These are phyloP conservation scores for Phaeophleospora eucalypticola DNA, from an alignment of 2,329 filamentous ascomycete species.

Conservation along the genomic window DNA sequence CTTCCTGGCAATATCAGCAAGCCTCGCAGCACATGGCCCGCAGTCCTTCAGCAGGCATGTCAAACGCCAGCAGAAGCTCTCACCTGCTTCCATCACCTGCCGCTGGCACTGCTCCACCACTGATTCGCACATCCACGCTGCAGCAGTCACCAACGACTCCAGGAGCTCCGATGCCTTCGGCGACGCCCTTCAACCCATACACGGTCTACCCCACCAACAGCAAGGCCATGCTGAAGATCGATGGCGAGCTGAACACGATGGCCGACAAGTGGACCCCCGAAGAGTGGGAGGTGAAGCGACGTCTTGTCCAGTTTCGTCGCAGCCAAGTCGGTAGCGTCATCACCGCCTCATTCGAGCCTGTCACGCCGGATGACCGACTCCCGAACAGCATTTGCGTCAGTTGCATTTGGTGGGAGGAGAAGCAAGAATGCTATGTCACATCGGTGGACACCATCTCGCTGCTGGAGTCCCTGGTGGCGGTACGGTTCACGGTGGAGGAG, in stretches of 20 bases:
- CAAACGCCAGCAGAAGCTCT: conserved; percentile 24
- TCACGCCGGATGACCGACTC: conserved; percentile 72
- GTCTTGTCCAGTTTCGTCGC: conserved; percentile 84
- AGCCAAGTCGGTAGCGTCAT: conserved; percentile 78
- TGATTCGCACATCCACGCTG: conserved; percentile 65
- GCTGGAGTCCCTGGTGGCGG: conserved; percentile 83
- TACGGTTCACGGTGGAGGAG: conserved; percentile 89
- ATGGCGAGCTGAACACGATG: conserved; percentile 82
- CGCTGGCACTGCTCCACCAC: conserved; percentile 50
- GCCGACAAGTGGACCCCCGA: conserved; percentile 75
- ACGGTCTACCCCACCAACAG: conserved; percentile 65
- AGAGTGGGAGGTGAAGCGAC: conserved; percentile 72
- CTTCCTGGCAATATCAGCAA: conserved; percentile 32
- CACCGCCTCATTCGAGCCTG: conserved; percentile 71
- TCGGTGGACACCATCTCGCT: conserved; percentile 95
- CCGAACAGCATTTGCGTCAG: conserved; percentile 89
- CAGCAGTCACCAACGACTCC: conserved; percentile 52
- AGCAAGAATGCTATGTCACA: conserved; percentile 85
- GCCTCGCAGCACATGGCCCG: conserved; percentile 17
- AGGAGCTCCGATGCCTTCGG: conserved; percentile 16
- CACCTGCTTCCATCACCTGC: conserved; percentile 44
- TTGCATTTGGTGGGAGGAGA: conserved; percentile 96
- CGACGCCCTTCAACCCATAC: conserved; percentile 66
- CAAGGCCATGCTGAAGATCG: conserved; percentile 80
- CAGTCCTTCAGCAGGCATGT: conserved; percentile 26